These are phyloP conservation scores for Phytophthora crassamura DNA, from an alignment of 352 stramenopile genomes.

Conservation along the genomic window DNA sequence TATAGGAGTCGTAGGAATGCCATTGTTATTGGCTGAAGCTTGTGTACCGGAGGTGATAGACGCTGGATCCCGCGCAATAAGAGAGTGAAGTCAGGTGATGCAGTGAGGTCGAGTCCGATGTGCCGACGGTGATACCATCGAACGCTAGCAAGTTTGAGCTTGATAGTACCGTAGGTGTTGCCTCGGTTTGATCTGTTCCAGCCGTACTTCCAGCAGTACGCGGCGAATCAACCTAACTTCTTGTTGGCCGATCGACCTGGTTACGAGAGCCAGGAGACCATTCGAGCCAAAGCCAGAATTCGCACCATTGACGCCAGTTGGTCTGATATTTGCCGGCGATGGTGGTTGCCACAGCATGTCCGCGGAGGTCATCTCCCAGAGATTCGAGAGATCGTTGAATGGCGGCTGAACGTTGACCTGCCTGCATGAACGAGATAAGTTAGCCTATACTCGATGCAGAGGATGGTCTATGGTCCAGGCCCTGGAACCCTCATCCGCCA, in stretches of 20 bases:
- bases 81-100: slow-evolving; percentile 10
- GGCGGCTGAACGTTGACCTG: slow-evolving; percentile 14
- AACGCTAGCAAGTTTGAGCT: slow-evolving; percentile 24
- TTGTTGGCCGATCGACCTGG: neutral
- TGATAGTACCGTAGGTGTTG: slow-evolving; percentile 26
- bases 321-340: too few relatives aligned
- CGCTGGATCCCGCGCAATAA: slow-evolving; percentile 30
- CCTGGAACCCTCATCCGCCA: slow-evolving; percentile 13
- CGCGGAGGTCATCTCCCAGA: too few relatives aligned
- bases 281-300: too few relatives aligned
- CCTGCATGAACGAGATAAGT: slow-evolving; percentile 17
- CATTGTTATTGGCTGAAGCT: slow-evolving; percentile 34
- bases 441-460: slow-evolving; percentile 13
- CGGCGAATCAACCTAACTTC: slow-evolving; percentile 21
- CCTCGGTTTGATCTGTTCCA: slow-evolving; percentile 16
- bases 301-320: too few relatives aligned
- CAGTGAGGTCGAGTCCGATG: slow-evolving; percentile 9
- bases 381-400: slow-evolving; percentile 21
- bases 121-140: slow-evolving; percentile 27
- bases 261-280: slow-evolving; percentile 11
- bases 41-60: slow-evolving; percentile 18
- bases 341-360: too few relatives aligned
- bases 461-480: slow-evolving; percentile 11
- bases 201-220: slow-evolving; percentile 21
- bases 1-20: slow-evolving; percentile 27